phyloP scores from a whole-genome alignment of 2,329 filamentous ascomycete genomes.

The Aspergillus niger region DNA sequence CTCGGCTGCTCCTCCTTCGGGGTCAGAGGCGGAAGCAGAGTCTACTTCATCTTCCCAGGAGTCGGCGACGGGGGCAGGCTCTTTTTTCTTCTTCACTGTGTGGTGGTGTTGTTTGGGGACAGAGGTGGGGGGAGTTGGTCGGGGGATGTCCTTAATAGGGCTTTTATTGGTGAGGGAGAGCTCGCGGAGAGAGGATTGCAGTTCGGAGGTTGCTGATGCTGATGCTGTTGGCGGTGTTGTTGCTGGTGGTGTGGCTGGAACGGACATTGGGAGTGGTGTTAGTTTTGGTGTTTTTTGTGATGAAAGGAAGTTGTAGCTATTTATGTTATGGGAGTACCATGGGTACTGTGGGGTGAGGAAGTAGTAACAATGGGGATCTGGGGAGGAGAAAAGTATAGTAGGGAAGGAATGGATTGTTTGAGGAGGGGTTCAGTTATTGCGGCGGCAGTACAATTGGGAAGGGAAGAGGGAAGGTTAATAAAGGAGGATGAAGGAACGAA shows the following conservation, averaged over 20 bases:
- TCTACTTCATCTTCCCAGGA: constrained; percentile 76
- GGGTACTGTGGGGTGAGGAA: neutral
- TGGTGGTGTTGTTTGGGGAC: constrained; percentile 5
- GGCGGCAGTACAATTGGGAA: too few species aligned
- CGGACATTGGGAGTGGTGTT: constrained; percentile 21
- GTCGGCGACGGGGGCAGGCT: constrained; percentile 60
- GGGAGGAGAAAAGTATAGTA: neutral
- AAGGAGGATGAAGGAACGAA: neutral
- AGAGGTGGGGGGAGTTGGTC: constrained; percentile 20
- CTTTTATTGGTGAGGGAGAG: constrained; percentile 35
- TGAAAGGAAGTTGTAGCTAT: neutral
- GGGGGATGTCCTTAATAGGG: constrained; percentile 30
- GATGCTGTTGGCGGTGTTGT: neutral
- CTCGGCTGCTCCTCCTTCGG: constrained; percentile 2
- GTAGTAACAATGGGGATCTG: neutral
- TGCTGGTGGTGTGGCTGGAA: constrained; percentile 7
- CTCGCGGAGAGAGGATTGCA: constrained; percentile 35
- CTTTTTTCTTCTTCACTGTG: constrained; percentile 30
- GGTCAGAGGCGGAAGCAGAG: constrained; percentile 37
- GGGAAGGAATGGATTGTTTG: too few species aligned
- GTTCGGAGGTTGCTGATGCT: constrained; percentile 25
- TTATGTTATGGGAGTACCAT: neutral
- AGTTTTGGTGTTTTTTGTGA: constrained; percentile 1
- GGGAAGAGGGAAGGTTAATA: too few species aligned
- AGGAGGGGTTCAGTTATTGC: too few species aligned